phyloP scores from a whole-genome alignment of 2,329 filamentous ascomycete species.

The Neopestalotiopsis rosae region DNA sequence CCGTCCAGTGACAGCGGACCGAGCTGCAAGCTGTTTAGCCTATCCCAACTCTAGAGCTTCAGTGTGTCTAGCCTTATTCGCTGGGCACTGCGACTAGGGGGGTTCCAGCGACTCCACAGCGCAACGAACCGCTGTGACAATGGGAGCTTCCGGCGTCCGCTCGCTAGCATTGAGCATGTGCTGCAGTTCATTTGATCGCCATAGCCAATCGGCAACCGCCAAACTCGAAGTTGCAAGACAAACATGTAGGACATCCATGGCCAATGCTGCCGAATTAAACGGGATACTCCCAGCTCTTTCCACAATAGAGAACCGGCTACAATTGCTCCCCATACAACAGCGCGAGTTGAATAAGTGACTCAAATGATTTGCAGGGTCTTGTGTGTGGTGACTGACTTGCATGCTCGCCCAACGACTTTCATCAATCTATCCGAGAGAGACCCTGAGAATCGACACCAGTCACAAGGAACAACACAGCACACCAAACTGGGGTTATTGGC shows the following conservation, averaged over 20 bases:
- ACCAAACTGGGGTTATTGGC: background rate
- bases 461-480: background rate
- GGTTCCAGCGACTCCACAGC: background rate
- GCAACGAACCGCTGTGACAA: background rate
- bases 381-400: background rate
- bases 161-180: background rate
- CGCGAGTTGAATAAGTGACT: background rate
- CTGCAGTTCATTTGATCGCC: background rate
- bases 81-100: background rate
- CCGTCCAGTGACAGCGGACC: conserved; percentile 10
- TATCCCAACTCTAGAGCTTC: background rate
- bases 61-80: background rate
- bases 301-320: background rate
- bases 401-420: background rate
- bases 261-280: too few relatives aligned
- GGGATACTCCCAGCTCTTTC: background rate
- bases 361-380: background rate
- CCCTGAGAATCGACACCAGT: background rate
- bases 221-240: background rate
- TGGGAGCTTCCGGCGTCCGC: conserved; percentile 5
- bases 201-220: background rate
- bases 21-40: conserved; percentile 10
- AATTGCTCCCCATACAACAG: background rate
- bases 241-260: background rate
- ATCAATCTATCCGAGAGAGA: background rate